Evolutionary conservation across 257 asterid species (phyloP), one percentile per base, ranked within the genome.

Genomic region (Solanum etuberosum): DNA sequence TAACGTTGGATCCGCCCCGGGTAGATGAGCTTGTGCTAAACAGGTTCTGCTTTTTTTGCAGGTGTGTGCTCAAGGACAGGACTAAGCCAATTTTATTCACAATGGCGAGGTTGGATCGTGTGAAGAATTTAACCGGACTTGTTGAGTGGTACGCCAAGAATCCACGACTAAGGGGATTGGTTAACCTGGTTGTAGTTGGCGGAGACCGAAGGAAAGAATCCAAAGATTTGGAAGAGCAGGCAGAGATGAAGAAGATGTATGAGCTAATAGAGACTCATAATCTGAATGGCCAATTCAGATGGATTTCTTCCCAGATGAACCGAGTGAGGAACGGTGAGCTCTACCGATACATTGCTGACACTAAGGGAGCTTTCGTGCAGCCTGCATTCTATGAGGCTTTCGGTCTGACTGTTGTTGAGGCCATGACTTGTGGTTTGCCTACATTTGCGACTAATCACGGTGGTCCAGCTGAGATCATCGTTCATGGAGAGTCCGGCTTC

Each of bases 231-330:
- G 99, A 97, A 90, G 99, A 97, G 90, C 98, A 96, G 43, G 95
- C 94, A 6, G 98, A 97, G 93, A 94, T 95, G 99, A 95, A 95
- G 89, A 97, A 93, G 89, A 96, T 96, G 99, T 92, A 97, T 61
- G 91, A 83, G 77, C 95, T 97, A 5, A 97, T 95, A 2, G 93
- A 96, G 65, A 91, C 95, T 73, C 90, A 95, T 89, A 90, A 93
- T 2, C 90, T 97, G 54, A 93, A 96, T 3, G 99, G 99, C 54
- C 99, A 96, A 21, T 96, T 97, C 94, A 86, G 98, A 88, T 97
- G 99, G 99, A 97, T 97, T 86, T 96, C 99, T 29, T 96, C 99
- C 34, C 99, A 97, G 89, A 97, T 96, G 99, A 96, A 97, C 96
- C 94, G 99, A 1, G 97, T 95, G 34, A 93, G 99, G 88, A 97